Conservation (phyloP, 495 filamentous ascomycete species). For the Parathielavia hyrcaniae region DNA sequence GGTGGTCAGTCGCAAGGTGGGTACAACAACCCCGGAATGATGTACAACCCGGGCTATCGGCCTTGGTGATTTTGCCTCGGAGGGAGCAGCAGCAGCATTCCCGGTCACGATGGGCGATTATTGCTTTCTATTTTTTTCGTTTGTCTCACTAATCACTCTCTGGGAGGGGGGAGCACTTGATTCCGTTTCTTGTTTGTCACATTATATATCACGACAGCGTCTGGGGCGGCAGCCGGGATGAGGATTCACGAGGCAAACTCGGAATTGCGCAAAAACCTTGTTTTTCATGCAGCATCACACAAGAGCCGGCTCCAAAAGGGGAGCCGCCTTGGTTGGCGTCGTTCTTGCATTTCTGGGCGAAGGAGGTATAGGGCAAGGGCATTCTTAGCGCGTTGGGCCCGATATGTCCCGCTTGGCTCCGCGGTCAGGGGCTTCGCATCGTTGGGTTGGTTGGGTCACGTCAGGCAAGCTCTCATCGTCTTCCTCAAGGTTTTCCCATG, state of each 20-base stretch:
- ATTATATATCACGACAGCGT: slow-evolving; percentile 34
- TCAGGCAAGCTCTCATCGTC: slow-evolving; percentile 61
- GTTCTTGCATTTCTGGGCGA: slow-evolving; percentile 31
- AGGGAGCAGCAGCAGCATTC: not conserved
- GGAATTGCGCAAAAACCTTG: slow-evolving; percentile 15
- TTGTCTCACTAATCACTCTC: slow-evolving; percentile 9
- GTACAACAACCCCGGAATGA: slow-evolving; percentile 86
- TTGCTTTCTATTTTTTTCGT: slow-evolving; percentile 14
- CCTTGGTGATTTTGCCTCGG: slow-evolving; percentile 55
- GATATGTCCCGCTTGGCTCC: slow-evolving; percentile 9
- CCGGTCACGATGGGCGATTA: not conserved
- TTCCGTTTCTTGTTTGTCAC: slow-evolving; percentile 26
- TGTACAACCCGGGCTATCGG: slow-evolving; percentile 72
- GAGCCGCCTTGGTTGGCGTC: slow-evolving; percentile 28
- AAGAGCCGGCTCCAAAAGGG: slow-evolving; percentile 18
- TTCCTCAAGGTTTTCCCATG: slow-evolving; percentile 58
- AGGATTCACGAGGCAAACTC: slow-evolving; percentile 16
- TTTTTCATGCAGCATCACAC: slow-evolving; percentile 25
- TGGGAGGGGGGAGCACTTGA: slow-evolving; percentile 21
- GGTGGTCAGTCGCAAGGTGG: slow-evolving; percentile 95
- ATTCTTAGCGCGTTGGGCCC: slow-evolving; percentile 5
- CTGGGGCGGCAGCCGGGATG: slow-evolving; percentile 21
- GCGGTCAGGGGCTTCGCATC: slow-evolving; percentile 23
- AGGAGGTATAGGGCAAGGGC: not conserved
- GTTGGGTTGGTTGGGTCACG: slow-evolving; percentile 40